phyloP scores from a whole-genome alignment of 495 filamentous ascomycete species.

The Podospora tetraspora region DNA sequence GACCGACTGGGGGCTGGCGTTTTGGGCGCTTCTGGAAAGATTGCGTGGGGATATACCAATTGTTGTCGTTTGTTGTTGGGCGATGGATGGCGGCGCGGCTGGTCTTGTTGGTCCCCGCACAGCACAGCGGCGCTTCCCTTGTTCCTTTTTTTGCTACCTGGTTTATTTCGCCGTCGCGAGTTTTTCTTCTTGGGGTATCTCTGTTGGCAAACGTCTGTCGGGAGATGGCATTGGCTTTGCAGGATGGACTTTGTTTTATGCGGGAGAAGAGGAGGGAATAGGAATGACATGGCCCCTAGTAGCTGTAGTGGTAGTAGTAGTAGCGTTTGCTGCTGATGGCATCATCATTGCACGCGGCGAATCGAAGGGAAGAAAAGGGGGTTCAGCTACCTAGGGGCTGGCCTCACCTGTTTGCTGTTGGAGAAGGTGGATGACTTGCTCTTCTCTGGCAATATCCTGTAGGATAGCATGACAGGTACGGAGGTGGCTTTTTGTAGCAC shows the following conservation, averaged over 20 bases:
- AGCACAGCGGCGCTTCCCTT: background rate
- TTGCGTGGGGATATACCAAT: conserved; percentile 8
- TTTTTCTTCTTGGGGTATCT: background rate
- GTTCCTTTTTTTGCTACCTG: background rate
- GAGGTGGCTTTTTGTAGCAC: background rate
- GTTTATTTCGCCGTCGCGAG: background rate
- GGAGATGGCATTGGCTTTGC: background rate
- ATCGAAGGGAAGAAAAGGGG: background rate
- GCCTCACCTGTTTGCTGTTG: background rate
- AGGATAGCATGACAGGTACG: background rate
- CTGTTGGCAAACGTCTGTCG: background rate
- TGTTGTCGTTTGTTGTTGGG: background rate
- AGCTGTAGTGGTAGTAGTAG: background rate
- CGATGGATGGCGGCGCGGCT: background rate
- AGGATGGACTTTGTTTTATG: background rate
- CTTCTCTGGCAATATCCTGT: background rate
- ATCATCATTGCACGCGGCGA: background rate
- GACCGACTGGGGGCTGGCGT: background rate
- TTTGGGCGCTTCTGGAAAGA: conserved; percentile 14
- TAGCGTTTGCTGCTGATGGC: background rate
- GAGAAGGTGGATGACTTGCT: background rate
- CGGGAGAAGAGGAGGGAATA: background rate
- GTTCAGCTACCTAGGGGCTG: background rate
- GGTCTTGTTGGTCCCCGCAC: background rate
- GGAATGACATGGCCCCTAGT: too few species aligned